Conservation (phyloP, 83 land plant species). For the Isoetes engelmannii region DNA sequence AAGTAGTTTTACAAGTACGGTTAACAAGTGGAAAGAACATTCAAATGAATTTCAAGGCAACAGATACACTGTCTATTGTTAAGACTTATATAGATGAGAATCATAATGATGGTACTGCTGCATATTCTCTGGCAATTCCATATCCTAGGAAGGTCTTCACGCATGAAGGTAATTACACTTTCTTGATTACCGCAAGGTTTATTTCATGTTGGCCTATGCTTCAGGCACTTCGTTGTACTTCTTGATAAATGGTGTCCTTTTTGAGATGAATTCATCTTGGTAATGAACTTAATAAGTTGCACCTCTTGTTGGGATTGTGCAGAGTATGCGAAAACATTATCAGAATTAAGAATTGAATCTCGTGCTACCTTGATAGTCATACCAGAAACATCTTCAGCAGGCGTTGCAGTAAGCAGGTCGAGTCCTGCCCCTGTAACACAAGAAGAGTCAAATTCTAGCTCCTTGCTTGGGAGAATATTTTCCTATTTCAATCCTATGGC, state of each 20-base stretch:
- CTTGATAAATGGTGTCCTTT: not conserved
- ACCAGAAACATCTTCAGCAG: not conserved
- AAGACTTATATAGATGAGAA: constrained; percentile 42
- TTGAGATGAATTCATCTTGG: not conserved
- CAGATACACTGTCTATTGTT: constrained; percentile 36
- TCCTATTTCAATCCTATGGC: constrained; percentile 47
- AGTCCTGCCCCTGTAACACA: not conserved
- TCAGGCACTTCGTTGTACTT: not conserved
- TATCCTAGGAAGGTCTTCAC: constrained; percentile 57
- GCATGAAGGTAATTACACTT: constrained; percentile 37
- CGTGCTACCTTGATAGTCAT: constrained; percentile 58
- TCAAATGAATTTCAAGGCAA: constrained; percentile 36
- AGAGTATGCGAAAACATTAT: constrained; percentile 49
- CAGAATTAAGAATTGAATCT: constrained; percentile 43
- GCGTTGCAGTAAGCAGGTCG: constrained; percentile 16
- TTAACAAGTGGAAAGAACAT: constrained; percentile 47
- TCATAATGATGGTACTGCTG: constrained; percentile 22
- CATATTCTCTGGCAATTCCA: constrained; percentile 59
- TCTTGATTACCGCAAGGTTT: not conserved
- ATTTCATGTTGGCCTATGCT: not conserved
- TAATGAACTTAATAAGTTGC: not conserved
- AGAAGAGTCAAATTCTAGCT: not conserved
- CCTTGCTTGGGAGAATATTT: constrained; percentile 1
- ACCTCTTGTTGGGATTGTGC: constrained; percentile 1
- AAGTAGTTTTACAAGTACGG: constrained; percentile 47